Conservation (phyloP, 441 rosid genomes). For the Pelargonium citronellum region DNA sequence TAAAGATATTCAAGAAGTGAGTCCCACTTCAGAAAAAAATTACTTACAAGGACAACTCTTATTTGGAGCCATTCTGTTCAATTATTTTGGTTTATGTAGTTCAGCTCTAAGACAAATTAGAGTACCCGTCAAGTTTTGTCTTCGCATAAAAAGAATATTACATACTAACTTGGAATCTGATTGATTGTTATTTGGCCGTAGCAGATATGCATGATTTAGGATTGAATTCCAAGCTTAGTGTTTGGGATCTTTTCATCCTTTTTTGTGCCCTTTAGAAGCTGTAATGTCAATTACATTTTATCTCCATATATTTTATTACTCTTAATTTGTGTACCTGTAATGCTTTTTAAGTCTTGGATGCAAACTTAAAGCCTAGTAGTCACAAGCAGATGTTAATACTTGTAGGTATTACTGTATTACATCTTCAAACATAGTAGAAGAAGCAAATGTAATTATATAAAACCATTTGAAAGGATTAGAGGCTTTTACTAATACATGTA, state of each 20-base stretch:
- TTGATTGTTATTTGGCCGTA: neutral
- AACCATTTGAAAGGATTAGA: no score
- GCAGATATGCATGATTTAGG: neutral
- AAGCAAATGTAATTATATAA: no score
- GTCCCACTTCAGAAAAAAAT: neutral
- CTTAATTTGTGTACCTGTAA: no score
- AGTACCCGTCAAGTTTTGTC: conserved; percentile 23
- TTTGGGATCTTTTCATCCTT: neutral
- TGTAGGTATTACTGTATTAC: no score
- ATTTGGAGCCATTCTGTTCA: conserved; percentile 9
- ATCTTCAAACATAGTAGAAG: no score
- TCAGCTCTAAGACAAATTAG: conserved; percentile 22
- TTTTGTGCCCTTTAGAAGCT: neutral
- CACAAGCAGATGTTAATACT: no score
- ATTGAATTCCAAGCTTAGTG: conserved; percentile 5
- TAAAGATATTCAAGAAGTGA: no score
- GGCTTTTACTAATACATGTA: no score
- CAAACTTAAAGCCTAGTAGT: no score
- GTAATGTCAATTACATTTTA: neutral
- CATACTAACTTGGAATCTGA: neutral
- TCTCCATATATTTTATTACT: neutral
- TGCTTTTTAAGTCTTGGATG: no score
- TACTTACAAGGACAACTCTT: neutral
- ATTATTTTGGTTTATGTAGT: conserved; percentile 16
- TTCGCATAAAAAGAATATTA: conserved; percentile 28